Base-by-base conservation (phyloP, 2,329 filamentous ascomycete genomes). In the Diaporthe sp. region DNA sequence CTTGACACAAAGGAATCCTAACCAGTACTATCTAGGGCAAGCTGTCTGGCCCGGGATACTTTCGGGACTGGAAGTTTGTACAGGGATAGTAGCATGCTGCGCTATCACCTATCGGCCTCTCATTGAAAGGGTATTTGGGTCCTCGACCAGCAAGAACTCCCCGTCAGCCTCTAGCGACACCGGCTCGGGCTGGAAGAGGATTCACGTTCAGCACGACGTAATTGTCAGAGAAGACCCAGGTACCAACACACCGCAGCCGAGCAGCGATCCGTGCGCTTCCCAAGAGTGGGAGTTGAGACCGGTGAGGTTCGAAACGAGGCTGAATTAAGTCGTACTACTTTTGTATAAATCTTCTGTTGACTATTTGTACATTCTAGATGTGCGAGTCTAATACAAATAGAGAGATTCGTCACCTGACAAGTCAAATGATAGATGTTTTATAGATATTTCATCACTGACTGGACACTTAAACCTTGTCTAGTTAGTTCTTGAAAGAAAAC, bases 21-120 rank as follows among this genome's bases (percentile, higher is more conserved):
- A 22, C 6, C 46, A 49, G 3, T n/a, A 17, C 1, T n/a, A 7
- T 49, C 46, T 12, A 49, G 46, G 46, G 46, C 46, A 49, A 49
- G 17, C 46, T 17, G 46, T 49, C 15, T 49, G 46, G 46, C 46
- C 46, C 1, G 46, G 46, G n/a, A 34, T 67, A 13, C 61, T 67
- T 25, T 49, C 61, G 31, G 61, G 61, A 10, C 15, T 67, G 19
- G 44, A 67, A 49, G 44, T 51, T 13, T 67, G 61, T n/a, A n/a
- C 28, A 22, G 62, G 42, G 28, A 67, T 67, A 34, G 49, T 51
- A 34, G 62, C 62, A 34, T 67, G 44, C 28, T 67, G 62, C 28
- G 42, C 34, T 37, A 28, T 34, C 44, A 67, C 42, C 15, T 67
- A 67, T 31, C 62, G 62, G 9, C 62, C 62, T 25, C 44, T 67